Percentiles rank a stretch among this genome's conserved stretches.
Evolutionary conservation across 495 filamentous ascomycete genomes (phyloP).

Genomic region (Jackrogersella multiformis): DNA sequence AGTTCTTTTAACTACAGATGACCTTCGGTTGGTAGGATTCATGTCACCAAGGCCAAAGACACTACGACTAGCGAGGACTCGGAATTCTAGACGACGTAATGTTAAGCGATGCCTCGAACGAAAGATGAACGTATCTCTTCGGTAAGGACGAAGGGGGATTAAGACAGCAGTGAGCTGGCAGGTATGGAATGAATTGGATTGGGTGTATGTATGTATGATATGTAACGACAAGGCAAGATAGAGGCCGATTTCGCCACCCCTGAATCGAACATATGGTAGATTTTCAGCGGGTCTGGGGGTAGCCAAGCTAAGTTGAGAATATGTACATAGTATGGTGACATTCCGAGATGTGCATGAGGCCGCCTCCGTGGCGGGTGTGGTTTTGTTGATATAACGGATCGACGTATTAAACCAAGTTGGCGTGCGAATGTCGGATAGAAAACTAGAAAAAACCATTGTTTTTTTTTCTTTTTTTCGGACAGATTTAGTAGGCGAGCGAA

Average conservation of each 20-base stretch:
- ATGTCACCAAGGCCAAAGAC: conserved; percentile 2
- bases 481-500: conserved; percentile 15
- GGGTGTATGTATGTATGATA: conserved; percentile 1
- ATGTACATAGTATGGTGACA: conserved; percentile 40
- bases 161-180: conserved; percentile 13
- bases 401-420: conserved; percentile 33
- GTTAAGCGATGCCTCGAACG: conserved; percentile 2
- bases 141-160: conserved; percentile 1
- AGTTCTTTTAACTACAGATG: conserved; percentile 15
- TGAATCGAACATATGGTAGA: conserved; percentile 26
- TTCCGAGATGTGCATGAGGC: conserved; percentile 41
- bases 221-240: conserved; percentile 19
- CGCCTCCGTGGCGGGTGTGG: conserved; percentile 29
- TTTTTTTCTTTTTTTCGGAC: no score
- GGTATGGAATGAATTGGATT: conserved; percentile 21
- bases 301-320: conserved; percentile 36
- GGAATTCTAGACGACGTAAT: conserved; percentile 5
- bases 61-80: neutral
- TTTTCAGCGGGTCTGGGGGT: conserved; percentile 23
- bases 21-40: conserved; percentile 12
- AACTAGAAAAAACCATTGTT: neutral
- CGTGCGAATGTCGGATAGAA: conserved; percentile 20
- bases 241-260: conserved; percentile 40
- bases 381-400: conserved; percentile 34
- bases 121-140: conserved; percentile 12